Percentiles rank a stretch among this genome's conserved stretches.
Conservation (phyloP, 371 early-diverging fungal species). For the Dinochytrium kinnereticum region DNA sequence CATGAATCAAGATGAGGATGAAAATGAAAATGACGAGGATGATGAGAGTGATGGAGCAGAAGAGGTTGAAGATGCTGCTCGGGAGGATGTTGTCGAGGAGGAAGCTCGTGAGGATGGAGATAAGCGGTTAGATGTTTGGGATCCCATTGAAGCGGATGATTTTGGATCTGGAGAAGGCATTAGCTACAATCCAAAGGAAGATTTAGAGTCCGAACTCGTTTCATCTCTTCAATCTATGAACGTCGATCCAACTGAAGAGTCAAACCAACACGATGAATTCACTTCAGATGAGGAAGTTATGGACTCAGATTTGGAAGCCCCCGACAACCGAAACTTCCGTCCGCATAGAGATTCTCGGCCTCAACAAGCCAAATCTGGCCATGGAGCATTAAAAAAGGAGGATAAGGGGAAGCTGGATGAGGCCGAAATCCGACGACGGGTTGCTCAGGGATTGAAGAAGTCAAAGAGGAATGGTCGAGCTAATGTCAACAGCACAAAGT, state of each 20-base stretch:
- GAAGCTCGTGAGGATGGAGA: background rate
- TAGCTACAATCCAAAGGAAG: background rate
- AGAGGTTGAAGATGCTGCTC: constrained; percentile 37
- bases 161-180: background rate
- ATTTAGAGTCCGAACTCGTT: background rate
- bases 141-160: constrained; percentile 9
- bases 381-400: constrained; percentile 16
- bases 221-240: background rate
- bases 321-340: constrained; percentile 33
- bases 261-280: constrained; percentile 9
- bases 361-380: background rate
- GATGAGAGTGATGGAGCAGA: constrained; percentile 31
- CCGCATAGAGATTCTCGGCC: constrained; percentile 38
- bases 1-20: constrained; percentile 31
- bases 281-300: constrained; percentile 24
- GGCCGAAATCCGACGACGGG: constrained; percentile 41
- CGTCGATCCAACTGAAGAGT: too few species aligned
- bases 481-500: background rate
- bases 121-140: background rate
- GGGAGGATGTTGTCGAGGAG: constrained; percentile 10
- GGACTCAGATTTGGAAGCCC: constrained; percentile 17
- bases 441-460: constrained; percentile 25
- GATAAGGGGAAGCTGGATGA: constrained; percentile 20
- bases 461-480: background rate
- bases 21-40: constrained; percentile 34